Percentiles rank a stretch among this genome's conserved stretches.
Conservation (phyloP, 352 stramenopile species). For the Discostella stelligera region DNA sequence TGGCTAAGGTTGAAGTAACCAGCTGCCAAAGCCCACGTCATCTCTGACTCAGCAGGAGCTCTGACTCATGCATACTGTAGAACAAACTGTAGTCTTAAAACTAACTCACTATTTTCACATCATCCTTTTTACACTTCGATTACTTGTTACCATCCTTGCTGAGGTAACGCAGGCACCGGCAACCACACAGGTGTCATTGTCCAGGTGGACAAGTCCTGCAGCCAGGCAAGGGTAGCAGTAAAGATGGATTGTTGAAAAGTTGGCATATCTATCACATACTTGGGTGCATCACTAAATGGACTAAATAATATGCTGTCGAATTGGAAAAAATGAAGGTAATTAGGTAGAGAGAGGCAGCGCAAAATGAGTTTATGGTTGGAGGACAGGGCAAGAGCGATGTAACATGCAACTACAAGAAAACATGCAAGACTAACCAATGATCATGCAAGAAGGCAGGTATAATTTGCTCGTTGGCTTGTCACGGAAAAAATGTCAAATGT, state of each 20-base stretch:
- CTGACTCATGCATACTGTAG: too few species aligned
- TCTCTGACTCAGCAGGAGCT: too few species aligned
- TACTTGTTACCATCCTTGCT: too few species aligned
- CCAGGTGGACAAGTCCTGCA: background rate
- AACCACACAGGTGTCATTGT: constrained; percentile 2
- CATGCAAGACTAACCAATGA: background rate
- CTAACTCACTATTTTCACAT: too few species aligned
- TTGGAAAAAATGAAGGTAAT: background rate
- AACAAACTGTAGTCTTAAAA: too few species aligned
- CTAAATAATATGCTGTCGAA: background rate
- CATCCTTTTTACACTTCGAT: too few species aligned
- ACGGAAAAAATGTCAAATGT: background rate
- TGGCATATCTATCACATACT: background rate
- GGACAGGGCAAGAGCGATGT: background rate
- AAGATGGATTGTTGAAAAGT: background rate
- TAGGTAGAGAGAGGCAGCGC: background rate
- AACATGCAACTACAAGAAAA: background rate
- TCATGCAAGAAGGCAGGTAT: background rate
- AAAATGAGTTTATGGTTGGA: background rate
- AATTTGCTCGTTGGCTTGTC: background rate
- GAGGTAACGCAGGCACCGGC: too few species aligned
- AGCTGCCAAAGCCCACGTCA: too few species aligned
- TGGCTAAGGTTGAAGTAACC: too few species aligned
- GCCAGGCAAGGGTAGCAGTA: background rate
- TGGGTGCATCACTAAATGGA: background rate